A percentile compares a stretch with the other conserved stretches of the same genome.
These are phyloP conservation scores for Leishmania major DNA, from an alignment of 208 protist genomes.

Conservation along the genomic window DNA sequence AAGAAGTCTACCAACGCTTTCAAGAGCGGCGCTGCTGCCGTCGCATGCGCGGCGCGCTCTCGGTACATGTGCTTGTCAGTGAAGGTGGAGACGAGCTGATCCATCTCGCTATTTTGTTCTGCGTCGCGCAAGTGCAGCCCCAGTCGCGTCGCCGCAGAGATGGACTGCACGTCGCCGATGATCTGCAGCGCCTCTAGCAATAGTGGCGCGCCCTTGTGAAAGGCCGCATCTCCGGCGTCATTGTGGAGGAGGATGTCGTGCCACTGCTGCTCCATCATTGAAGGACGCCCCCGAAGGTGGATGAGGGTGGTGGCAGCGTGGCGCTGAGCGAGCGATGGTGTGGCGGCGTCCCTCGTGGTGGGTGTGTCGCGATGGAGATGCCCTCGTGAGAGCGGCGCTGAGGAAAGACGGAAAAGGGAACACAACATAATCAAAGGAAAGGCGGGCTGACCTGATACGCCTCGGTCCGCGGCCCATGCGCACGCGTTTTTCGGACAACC, in stretches of 20 bases:
- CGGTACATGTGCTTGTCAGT: constrained; percentile 28
- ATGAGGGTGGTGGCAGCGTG: not conserved
- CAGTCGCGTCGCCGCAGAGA: constrained; percentile 35
- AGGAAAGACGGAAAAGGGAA: no score
- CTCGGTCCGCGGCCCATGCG: no score
- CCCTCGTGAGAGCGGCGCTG: not conserved
- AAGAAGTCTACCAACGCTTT: constrained; percentile 13
- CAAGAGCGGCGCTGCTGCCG: constrained; percentile 17
- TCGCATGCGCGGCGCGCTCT: constrained; percentile 18
- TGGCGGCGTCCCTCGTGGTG: not conserved
- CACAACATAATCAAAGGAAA: no score
- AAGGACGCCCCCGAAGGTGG: not conserved
- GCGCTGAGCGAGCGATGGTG: not conserved
- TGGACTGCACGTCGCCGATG: constrained; percentile 38
- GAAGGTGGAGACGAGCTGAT: constrained; percentile 12
- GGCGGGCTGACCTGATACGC: no score
- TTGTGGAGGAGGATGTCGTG: constrained; percentile 71
- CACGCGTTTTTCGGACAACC: not conserved
- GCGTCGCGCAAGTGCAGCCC: constrained; percentile 29
- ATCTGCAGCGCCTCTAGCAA: constrained; percentile 59
- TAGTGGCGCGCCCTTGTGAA: constrained; percentile 58
- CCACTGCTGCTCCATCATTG: constrained; percentile 41
- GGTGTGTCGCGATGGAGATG: not conserved
- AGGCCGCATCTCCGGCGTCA: constrained; percentile 65
- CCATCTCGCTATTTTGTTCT: constrained; percentile 10